Evolutionary conservation across 148 eudicot species (phyloP), one percentile per base, ranked within the genome.

Genomic region (Vaccinium myrtillus): DNA sequence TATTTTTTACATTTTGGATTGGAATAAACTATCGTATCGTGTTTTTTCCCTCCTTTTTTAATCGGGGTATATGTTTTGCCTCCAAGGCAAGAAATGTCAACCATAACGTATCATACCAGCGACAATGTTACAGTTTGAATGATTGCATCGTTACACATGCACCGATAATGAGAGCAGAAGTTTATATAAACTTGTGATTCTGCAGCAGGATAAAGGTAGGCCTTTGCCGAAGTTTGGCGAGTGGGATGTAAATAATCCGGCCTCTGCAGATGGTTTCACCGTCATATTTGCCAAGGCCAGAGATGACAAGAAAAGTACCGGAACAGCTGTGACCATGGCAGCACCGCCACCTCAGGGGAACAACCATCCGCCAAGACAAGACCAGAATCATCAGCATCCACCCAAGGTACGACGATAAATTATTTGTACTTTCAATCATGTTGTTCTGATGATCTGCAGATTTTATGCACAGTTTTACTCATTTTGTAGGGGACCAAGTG

Each of bases 261-360:
- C 91, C 73, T 91, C 93, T 0, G 93, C 93, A 0, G 93, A 89
- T 54, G 93, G 93, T 82, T 91, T 89, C 58, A 91, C 93, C 0
- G 91, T 91, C 58, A 89, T 91, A 82, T 91, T 91, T 65, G 90
- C 93, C 81, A 94, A 94, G 83, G 98, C 98, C 16, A 90, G 98
- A 80, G 94, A 94, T 80, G 93, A 94, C 82, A 95, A 92, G 95
- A 94, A 94, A 75, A 90, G 91, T 63, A 89, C 70, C 19, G 92
- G 89, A 82, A 82, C 81, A 12, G 88, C 88, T 1, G 86, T 79
- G 0, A 82, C 70, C 1, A 63, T 59, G 36, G 81, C 82, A 0
- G 83, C 74, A n/a, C 87, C 79, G 32, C 59, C 86, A 13, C 75
- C 82, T 21, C 83, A 79, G 18, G 65, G 46, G 25, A 78, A 61